phyloP scores from a whole-genome alignment of 306 rosid genomes.

The Clitoria ternatea region DNA sequence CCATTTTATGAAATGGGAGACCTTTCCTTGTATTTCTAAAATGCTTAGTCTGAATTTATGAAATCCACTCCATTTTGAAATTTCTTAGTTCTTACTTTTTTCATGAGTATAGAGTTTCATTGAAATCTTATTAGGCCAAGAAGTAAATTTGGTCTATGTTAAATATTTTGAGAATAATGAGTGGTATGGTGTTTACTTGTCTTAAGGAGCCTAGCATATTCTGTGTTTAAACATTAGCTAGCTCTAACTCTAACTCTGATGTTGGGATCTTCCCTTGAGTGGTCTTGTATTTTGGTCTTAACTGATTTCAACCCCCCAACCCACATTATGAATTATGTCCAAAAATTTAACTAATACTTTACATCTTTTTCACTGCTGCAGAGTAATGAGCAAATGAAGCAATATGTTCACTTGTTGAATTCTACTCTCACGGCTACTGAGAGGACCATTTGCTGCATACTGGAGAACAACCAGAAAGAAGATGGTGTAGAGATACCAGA shows the following conservation, averaged over 20 bases:
- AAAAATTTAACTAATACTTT: conserved; percentile 18
- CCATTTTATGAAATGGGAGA: background rate
- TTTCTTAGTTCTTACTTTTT: conserved; percentile 3
- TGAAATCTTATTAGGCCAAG: background rate
- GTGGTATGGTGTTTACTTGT: background rate
- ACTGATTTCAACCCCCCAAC: background rate
- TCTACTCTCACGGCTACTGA: conserved; percentile 96
- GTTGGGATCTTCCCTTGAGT: background rate
- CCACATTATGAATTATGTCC: background rate
- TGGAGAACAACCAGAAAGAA: conserved; percentile 89
- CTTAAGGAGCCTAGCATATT: background rate
- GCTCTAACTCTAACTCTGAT: background rate
- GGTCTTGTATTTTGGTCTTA: background rate
- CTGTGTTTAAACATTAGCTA: background rate
- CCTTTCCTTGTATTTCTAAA: background rate
- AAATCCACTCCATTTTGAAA: background rate
- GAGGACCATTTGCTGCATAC: conserved; percentile 93
- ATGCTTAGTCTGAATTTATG: background rate
- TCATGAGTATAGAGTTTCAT: background rate
- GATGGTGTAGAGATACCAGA: conserved; percentile 86
- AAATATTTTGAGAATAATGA: conserved; percentile 2
- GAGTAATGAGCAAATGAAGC: conserved; percentile 82
- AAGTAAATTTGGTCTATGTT: background rate
- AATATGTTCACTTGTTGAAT: conserved; percentile 80
- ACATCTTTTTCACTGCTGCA: conserved; percentile 34